Evolutionary conservation across 2,329 filamentous ascomycete genomes (phyloP).

Genomic region (Cylindrodendrum hubeiense): DNA sequence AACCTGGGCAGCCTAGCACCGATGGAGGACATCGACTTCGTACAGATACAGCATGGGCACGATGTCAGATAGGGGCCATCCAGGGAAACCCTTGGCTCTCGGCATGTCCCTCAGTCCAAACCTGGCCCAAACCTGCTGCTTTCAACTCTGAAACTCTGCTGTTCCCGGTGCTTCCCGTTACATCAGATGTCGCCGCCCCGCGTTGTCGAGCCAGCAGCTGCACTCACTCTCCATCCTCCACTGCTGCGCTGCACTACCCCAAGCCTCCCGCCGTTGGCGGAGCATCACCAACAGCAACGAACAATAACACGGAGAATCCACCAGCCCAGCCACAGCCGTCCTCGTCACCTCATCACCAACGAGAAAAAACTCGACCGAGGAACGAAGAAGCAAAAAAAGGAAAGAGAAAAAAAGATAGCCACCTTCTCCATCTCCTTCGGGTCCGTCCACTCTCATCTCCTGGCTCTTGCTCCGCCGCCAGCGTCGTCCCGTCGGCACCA

Average conservation of each 20-base stretch:
- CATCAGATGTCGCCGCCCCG: not conserved
- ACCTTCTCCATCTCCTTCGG: not conserved
- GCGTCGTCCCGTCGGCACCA: slow-evolving; percentile 2
- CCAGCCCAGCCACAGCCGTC: slow-evolving; percentile 28
- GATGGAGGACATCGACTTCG: not conserved
- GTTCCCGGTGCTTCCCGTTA: slow-evolving; percentile 10
- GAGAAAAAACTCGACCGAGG: not conserved
- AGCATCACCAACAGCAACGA: slow-evolving; percentile 19
- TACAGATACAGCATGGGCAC: not conserved
- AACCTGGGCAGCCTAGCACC: not conserved
- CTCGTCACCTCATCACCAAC: slow-evolving; percentile 14
- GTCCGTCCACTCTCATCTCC: not conserved
- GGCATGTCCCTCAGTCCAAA: slow-evolving; percentile 1
- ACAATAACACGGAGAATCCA: slow-evolving; percentile 22
- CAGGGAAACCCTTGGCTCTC: slow-evolving; percentile 7
- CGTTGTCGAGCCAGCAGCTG: slow-evolving; percentile 37
- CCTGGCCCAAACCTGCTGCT: not conserved
- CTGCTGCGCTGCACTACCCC: not conserved
- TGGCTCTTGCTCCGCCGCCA: slow-evolving; percentile 6
- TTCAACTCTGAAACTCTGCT: not conserved
- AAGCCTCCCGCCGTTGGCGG: slow-evolving; percentile 22
- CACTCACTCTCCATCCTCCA: slow-evolving; percentile 2
- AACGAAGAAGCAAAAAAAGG: slow-evolving; percentile 10
- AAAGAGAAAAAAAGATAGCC: slow-evolving; percentile 18
- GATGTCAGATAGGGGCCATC: slow-evolving; percentile 17